phyloP scores from a whole-genome alignment of 345 rosid genomes.

The Reutealis trisperma region DNA sequence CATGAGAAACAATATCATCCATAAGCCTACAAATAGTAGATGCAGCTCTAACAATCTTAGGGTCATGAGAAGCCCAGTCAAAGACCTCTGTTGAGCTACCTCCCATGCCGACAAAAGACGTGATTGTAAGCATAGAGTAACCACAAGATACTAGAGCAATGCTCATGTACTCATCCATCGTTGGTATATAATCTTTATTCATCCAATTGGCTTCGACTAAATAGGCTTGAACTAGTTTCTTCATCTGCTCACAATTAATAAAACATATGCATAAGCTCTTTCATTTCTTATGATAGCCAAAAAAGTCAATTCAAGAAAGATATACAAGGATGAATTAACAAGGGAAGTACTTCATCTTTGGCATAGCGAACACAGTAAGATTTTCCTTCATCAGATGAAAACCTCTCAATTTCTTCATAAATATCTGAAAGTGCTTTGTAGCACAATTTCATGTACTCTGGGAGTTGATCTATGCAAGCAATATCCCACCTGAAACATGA shows the following conservation, averaged over 20 bases:
- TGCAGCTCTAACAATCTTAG: constrained; percentile 26
- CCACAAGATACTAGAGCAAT: constrained; percentile 16
- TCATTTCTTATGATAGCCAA: too few species aligned
- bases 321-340: not conserved
- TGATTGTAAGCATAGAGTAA: constrained; percentile 13
- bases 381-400: not conserved
- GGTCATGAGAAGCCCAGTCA: constrained; percentile 19
- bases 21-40: constrained; percentile 27
- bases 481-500: constrained; percentile 11
- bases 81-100: constrained; percentile 25
- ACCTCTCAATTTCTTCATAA: constrained; percentile 1
- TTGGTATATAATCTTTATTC: constrained; percentile 20
- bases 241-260: constrained; percentile 13
- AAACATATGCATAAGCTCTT: too few species aligned
- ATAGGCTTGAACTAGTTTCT: constrained; percentile 13
- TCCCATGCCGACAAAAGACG: constrained; percentile 29
- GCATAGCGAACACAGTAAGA: not conserved
- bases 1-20: constrained; percentile 28
- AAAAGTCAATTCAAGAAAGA: too few species aligned
- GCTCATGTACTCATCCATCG: constrained; percentile 35
- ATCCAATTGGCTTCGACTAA: constrained; percentile 37
- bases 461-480: not conserved
- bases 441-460: constrained; percentile 12
- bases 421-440: not conserved
- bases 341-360: constrained; percentile 5